These are phyloP conservation scores for Pseudocercospora musae DNA, from an alignment of 2,329 filamentous ascomycete genomes.

Conservation along the genomic window DNA sequence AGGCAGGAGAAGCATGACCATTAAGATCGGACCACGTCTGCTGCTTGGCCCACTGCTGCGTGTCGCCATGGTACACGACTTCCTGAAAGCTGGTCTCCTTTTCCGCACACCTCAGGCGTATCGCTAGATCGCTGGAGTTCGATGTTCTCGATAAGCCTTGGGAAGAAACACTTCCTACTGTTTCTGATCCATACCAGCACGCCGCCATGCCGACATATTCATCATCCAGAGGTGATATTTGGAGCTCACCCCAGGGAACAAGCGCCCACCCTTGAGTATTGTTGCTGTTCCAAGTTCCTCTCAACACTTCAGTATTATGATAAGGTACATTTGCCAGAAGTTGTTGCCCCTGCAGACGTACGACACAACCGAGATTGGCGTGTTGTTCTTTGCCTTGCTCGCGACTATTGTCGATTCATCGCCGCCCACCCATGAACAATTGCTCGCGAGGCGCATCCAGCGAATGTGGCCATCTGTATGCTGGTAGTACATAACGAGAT, in stretches of 20 bases:
- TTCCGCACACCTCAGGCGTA: constrained; percentile 44
- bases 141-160: constrained; percentile 26
- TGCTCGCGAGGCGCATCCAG: constrained; percentile 37
- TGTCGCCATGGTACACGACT: constrained; percentile 40
- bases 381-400: constrained; percentile 43
- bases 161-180: constrained; percentile 37
- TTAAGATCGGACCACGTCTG: constrained; percentile 39
- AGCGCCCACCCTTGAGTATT: constrained; percentile 38
- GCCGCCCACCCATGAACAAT: constrained; percentile 40
- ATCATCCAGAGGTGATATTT: constrained; percentile 31
- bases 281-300: constrained; percentile 40
- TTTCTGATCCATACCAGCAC: constrained; percentile 38
- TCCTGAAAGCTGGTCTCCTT: constrained; percentile 40
- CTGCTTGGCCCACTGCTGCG: constrained; percentile 37
- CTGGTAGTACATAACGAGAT: constrained; percentile 45
- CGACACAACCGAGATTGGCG: constrained; percentile 42
- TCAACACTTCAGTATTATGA: constrained; percentile 38
- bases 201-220: constrained; percentile 37
- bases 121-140: constrained; percentile 32
- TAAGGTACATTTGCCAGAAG: constrained; percentile 35
- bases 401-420: constrained; percentile 38
- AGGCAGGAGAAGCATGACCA: constrained; percentile 33
- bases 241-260: constrained; percentile 33
- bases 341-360: constrained; percentile 36
- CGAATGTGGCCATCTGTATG: constrained; percentile 43